Evolutionary conservation across 495 filamentous ascomycete genomes (phyloP), one percentile per base, ranked within the genome.

Genomic region (Xylaria acuta): DNA sequence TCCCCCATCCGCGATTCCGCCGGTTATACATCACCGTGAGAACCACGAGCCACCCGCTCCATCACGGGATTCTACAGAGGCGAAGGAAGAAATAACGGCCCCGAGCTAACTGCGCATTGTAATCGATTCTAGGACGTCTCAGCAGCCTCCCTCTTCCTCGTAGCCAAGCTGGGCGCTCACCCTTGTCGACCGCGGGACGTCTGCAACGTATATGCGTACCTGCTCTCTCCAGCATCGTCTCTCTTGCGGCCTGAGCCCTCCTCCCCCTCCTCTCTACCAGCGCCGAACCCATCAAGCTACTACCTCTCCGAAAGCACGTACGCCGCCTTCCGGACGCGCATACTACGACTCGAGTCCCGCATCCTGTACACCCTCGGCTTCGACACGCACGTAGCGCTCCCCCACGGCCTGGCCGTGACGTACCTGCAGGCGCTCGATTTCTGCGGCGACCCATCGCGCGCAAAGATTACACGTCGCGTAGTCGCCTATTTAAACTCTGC

Each of bases 391-490:
- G 91, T 95, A 16, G 88, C 91, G 1, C 85, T 97, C 1, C 96
- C 96, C 0, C 94, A 98, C 75, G 88, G 92, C 1, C 86, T 98
- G n/a, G 92, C 91, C 41, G 86, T 98, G 65, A 98, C 94, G 5
- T 99, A 98, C 82, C 87, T 98, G 0, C 95, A 98, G 80, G 90
- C 96, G 4, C 87, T 99, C 14, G 92, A 92, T 49, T 92, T 89
- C 71, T 72, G 79, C 62, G 73, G 67, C 49, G 43, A 32, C 32
- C 16, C 60, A 3, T 74, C 77, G 1, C 79, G 76, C 64, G 78
- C 75, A 11, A 79, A 75, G 11, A 84, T 97, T 3, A 89, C 92
- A 8, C 83, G 82, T 62, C 85, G 90, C 30, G 87, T 89, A 3
- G 83, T 97, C 45, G 89, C 88, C 58, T 90, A 98, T 74, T 88